A percentile compares a stretch with the other conserved stretches of the same genome.
Conservation (phyloP, 345 rosid genomes). For the Noccaea caerulescens region DNA sequence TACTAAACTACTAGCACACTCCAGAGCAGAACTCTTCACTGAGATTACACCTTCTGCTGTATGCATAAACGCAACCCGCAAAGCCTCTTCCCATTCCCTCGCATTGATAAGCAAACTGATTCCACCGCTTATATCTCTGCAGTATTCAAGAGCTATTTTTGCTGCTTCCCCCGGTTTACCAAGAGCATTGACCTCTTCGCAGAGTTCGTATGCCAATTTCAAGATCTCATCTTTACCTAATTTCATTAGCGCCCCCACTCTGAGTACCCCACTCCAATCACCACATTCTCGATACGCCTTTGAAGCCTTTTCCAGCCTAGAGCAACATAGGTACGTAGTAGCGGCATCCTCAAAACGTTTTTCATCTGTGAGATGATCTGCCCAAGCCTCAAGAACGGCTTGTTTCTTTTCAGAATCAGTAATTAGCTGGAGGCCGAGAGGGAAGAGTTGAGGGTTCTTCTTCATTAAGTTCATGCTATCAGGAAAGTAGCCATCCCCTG, state of each 20-base stretch:
- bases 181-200: conserved; percentile 91
- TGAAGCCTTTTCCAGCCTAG: conserved; percentile 75
- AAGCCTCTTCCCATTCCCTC: conserved; percentile 96
- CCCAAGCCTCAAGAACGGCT: conserved; percentile 90
- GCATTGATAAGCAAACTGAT: conserved; percentile 70
- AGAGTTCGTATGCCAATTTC: conserved; percentile 80
- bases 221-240: conserved; percentile 66
- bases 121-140: conserved; percentile 71
- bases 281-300: conserved; percentile 87
- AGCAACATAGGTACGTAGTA: conserved; percentile 75
- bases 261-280: conserved; percentile 88
- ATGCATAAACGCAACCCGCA: conserved; percentile 79
- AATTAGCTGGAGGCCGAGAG: conserved; percentile 74
- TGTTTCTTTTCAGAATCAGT: conserved; percentile 62
- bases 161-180: conserved; percentile 98
- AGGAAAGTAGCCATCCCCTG: conserved; percentile 71
- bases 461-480: conserved; percentile 77
- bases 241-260: conserved; percentile 83
- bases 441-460: conserved; percentile 81
- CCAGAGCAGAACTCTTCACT: conserved; percentile 67
- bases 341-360: conserved; percentile 93
- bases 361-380: conserved; percentile 73
- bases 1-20: conserved; percentile 66
- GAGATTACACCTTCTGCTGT: conserved; percentile 60
- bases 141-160: conserved; percentile 86